Conservation (phyloP, 495 filamentous ascomycete genomes). For the Penicillium canescens region DNA sequence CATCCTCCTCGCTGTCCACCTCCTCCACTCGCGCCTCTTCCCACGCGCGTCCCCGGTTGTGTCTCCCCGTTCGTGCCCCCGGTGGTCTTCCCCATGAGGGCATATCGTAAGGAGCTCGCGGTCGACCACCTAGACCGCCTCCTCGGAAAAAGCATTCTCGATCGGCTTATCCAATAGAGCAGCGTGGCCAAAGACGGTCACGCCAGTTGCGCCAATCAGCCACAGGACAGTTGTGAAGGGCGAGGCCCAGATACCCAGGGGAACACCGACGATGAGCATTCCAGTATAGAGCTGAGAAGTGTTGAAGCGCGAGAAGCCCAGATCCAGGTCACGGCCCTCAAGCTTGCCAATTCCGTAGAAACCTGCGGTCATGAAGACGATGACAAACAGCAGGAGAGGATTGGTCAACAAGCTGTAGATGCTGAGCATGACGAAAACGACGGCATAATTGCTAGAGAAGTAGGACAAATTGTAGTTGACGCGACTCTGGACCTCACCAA, state of each 20-base stretch:
- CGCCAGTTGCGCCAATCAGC: constrained; percentile 91
- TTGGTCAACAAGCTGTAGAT: constrained; percentile 95
- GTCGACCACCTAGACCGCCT: constrained; percentile 99
- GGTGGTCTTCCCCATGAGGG: constrained; percentile 99
- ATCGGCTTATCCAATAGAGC: constrained; percentile 97
- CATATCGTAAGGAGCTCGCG: constrained; percentile 96
- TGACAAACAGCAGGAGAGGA: constrained; percentile 79
- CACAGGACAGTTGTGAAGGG: constrained; percentile 82
- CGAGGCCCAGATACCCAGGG: constrained; percentile 79
- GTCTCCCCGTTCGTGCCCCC: constrained; percentile 69
- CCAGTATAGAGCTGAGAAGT: constrained; percentile 95
- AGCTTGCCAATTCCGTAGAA: constrained; percentile 90
- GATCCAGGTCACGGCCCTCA: constrained; percentile 79
- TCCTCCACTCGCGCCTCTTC: constrained; percentile 65
- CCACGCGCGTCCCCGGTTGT: constrained; percentile 56
- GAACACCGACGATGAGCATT: constrained; percentile 76
- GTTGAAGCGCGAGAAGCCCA: constrained; percentile 78
- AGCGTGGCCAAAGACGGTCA: constrained; percentile 92
- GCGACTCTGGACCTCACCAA: constrained; percentile 86
- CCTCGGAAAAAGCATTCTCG: constrained; percentile 99
- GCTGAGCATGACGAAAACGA: constrained; percentile 88
- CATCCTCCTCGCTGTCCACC: constrained; percentile 65
- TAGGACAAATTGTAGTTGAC: constrained; percentile 96
- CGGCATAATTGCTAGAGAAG: constrained; percentile 98
- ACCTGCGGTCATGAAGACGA: constrained; percentile 79